Evolutionary conservation across 1,284 basidiomycete species (phyloP).

Genomic region (Paramarasmius palmivorus): DNA sequence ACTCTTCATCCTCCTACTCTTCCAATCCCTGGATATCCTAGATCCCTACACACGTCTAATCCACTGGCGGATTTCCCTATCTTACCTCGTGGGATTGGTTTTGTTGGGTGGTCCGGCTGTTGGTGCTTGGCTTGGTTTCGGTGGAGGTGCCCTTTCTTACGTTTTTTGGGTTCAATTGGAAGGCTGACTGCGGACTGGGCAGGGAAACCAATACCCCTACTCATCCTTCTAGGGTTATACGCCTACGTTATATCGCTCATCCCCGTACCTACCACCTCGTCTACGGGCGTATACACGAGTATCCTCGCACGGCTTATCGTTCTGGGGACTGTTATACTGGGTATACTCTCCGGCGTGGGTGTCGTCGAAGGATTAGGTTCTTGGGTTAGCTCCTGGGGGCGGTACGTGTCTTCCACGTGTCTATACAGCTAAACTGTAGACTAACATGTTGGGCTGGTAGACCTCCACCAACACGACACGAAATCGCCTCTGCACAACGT

Average conservation of each 20-base stretch:
- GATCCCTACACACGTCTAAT: constrained; percentile 54
- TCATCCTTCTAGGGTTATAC: constrained; percentile 55
- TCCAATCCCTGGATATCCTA: constrained; percentile 58
- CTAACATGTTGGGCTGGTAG: not conserved
- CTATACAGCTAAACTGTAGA: too few species aligned
- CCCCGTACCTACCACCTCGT: constrained; percentile 57
- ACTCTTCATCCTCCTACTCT: constrained; percentile 66
- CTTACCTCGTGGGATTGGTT: constrained; percentile 54
- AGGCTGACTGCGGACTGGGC: too few species aligned
- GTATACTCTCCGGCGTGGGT: constrained; percentile 73
- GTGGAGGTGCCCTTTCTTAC: not conserved
- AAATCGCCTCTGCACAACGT: constrained; percentile 49
- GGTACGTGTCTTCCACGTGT: too few species aligned
- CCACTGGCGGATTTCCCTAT: constrained; percentile 66
- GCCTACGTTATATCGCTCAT: constrained; percentile 63
- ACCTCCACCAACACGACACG: constrained; percentile 44
- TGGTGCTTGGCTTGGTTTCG: constrained; percentile 1
- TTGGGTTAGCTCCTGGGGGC: not conserved
- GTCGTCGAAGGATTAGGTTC: constrained; percentile 61
- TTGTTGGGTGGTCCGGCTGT: constrained; percentile 45
- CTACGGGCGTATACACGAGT: constrained; percentile 41
- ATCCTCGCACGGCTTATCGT: constrained; percentile 69
- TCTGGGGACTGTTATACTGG: constrained; percentile 71
- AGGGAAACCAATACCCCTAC: constrained; percentile 15
- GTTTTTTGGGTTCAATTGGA: too few species aligned